phyloP scores from a whole-genome alignment of 441 rosid genomes.

The Gossypium aridum region DNA sequence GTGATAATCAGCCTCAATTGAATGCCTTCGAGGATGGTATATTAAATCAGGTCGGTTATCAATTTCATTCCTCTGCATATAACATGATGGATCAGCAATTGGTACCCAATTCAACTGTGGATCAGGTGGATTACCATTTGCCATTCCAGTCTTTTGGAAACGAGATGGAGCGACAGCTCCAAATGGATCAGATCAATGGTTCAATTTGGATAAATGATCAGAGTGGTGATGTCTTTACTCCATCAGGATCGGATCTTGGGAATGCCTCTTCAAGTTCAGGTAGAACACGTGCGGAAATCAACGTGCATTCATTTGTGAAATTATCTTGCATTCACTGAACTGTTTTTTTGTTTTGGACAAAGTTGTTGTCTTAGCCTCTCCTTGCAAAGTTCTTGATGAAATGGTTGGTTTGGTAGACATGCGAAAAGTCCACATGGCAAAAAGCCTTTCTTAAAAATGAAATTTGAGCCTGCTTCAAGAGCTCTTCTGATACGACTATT shows the following conservation, averaged over 20 bases:
- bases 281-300: conserved; percentile 34
- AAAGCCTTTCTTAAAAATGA: conserved; percentile 25
- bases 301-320: neutral
- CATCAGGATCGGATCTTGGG: conserved; percentile 26
- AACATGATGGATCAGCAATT: conserved; percentile 8
- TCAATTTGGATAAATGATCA: conserved; percentile 44
- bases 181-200: conserved; percentile 25
- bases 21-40: conserved; percentile 16
- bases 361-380: conserved; percentile 36
- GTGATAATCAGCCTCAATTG: conserved; percentile 7
- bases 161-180: conserved; percentile 21
- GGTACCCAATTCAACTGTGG: conserved; percentile 12
- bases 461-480: conserved; percentile 36
- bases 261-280: conserved; percentile 42
- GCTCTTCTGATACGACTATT: conserved; percentile 28
- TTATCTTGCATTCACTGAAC: conserved; percentile 14
- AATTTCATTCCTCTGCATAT: conserved; percentile 18
- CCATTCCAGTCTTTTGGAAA: conserved; percentile 19
- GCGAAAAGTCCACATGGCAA: conserved; percentile 32
- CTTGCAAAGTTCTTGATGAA: conserved; percentile 39
- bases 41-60: conserved; percentile 22
- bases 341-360: conserved; percentile 23
- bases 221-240: conserved; percentile 11
- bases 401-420: conserved; percentile 33
- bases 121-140: conserved; percentile 14